These are phyloP conservation scores for Fragaria nilgerrensis DNA, from an alignment of 306 rosid species.

Conservation along the genomic window DNA sequence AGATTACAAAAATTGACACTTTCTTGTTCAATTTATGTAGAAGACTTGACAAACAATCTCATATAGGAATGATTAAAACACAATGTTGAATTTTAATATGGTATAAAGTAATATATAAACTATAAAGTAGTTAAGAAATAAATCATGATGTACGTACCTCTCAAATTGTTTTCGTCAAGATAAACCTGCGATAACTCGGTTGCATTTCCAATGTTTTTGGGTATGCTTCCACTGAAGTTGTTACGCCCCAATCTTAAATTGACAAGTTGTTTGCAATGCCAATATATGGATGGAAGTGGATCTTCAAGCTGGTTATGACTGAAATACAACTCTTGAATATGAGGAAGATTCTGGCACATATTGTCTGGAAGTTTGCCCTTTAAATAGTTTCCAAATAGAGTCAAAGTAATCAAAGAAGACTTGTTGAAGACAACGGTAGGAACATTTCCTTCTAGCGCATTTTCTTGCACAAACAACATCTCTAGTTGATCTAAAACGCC, in stretches of 20 bases:
- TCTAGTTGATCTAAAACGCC: background rate
- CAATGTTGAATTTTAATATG: too few relatives aligned
- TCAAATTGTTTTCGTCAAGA: too few relatives aligned
- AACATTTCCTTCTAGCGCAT: background rate
- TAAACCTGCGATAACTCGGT: too few relatives aligned
- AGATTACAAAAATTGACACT: too few relatives aligned
- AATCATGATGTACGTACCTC: background rate
- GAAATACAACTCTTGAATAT: too few relatives aligned
- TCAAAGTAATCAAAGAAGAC: background rate
- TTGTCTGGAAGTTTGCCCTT: background rate
- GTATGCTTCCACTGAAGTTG: background rate
- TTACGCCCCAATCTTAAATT: too few relatives aligned
- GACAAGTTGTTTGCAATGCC: background rate
- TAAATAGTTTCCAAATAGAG: background rate
- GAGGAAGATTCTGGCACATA: background rate
- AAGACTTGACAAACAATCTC: too few relatives aligned
- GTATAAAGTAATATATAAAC: too few relatives aligned
- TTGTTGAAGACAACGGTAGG: background rate
- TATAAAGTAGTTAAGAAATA: too few relatives aligned
- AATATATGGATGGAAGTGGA: background rate
- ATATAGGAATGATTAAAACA: too few relatives aligned
- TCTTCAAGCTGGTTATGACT: background rate
- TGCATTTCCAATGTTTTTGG: background rate
- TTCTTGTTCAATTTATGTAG: too few relatives aligned
- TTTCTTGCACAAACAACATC: background rate